A percentile compares a stretch with the other conserved stretches of the same genome.
These are phyloP conservation scores for Silene coronaria DNA, from an alignment of 179 eudicot genomes.

Conservation along the genomic window DNA sequence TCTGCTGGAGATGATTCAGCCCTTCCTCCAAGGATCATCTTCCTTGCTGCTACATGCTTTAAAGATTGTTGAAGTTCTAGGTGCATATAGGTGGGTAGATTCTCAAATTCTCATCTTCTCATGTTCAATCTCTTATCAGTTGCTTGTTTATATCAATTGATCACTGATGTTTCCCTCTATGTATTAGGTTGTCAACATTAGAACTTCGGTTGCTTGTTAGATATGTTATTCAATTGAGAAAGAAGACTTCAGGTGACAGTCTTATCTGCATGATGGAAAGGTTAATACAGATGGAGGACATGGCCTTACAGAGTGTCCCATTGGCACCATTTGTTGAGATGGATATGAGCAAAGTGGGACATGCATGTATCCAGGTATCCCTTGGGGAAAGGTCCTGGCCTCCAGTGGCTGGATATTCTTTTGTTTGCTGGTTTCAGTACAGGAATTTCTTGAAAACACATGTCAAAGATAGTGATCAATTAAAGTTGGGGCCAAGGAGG, in stretches of 20 bases:
- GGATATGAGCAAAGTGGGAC: constrained; percentile 95
- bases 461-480: constrained; percentile 50
- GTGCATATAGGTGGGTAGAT: constrained; percentile 77
- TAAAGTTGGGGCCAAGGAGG: constrained; percentile 46
- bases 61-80: constrained; percentile 87
- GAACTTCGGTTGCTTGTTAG: constrained; percentile 84
- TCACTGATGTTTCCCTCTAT: constrained; percentile 16
- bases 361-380: constrained; percentile 93
- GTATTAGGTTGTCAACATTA: constrained; percentile 68
- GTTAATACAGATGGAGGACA: constrained; percentile 70
- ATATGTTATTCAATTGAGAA: constrained; percentile 80
- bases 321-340: constrained; percentile 96
- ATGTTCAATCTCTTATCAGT: not conserved
- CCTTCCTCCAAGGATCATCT: constrained; percentile 80
- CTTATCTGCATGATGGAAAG: constrained; percentile 93
- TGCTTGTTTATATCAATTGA: constrained; percentile 4
- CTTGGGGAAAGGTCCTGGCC: constrained; percentile 99
- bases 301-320: constrained; percentile 67
- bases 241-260: constrained; percentile 57
- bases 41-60: constrained; percentile 73
- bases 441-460: constrained; percentile 66
- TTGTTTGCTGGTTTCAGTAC: constrained; percentile 98
- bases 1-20: constrained; percentile 83
- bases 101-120: constrained; percentile 3
- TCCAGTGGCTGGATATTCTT: constrained; percentile 99